phyloP scores from a whole-genome alignment of 495 filamentous ascomycete genomes.

The Talaromyces borbonicus region DNA sequence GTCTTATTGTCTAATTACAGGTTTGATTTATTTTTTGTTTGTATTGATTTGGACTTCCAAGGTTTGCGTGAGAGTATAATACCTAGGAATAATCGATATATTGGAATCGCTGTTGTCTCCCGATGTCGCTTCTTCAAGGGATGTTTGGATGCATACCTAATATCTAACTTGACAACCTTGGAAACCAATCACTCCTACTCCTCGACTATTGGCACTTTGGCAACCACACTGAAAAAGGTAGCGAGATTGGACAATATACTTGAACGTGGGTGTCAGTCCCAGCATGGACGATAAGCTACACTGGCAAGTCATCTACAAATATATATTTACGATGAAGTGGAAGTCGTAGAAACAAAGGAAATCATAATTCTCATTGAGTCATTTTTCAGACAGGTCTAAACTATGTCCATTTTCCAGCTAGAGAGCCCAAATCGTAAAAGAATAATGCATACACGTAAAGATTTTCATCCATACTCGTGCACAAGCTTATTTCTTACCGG shows the following conservation, averaged over 20 bases:
- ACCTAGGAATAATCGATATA: not conserved
- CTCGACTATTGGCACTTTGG: not conserved
- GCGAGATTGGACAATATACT: no score
- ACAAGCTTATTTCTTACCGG: conserved; percentile 52
- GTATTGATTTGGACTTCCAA: no score
- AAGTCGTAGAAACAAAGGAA: conserved; percentile 1
- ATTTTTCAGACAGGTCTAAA: conserved; percentile 5
- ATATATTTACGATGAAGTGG: no score
- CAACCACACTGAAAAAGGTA: no score
- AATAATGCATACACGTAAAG: conserved; percentile 1
- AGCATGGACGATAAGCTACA: no score
- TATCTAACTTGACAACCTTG: not conserved
- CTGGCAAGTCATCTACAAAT: no score
- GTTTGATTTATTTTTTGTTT: no score
- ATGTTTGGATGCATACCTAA: no score
- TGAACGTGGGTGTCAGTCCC: no score
- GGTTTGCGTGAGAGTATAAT: no score
- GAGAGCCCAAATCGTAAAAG: conserved; percentile 1
- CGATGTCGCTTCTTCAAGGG: no score
- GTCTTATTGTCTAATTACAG: no score
- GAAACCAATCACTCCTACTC: not conserved
- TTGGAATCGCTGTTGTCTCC: not conserved
- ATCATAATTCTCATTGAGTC: conserved; percentile 6
- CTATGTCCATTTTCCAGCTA: conserved; percentile 4
- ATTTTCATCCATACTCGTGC: conserved; percentile 1